Evolutionary conservation across 2,329 filamentous ascomycete genomes (phyloP), one percentile per base, ranked within the genome.

Genomic region (Cercospora sojina): DNA sequence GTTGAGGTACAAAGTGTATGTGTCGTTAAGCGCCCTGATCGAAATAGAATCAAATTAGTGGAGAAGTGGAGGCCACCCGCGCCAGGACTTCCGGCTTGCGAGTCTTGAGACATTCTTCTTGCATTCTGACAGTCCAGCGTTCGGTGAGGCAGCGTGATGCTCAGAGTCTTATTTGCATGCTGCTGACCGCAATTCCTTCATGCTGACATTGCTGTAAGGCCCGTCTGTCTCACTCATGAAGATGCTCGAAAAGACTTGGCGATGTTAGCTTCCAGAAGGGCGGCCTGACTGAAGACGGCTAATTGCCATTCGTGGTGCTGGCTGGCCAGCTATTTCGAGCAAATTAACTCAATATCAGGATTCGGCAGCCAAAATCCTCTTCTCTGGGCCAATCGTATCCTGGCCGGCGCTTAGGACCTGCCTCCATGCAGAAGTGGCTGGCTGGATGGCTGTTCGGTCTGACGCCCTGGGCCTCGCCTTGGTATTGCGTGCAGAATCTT

Each of bases 41-140:
- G 61, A 66, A 70, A 70, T 68, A 70, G 66, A 64, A 66, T 59
- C 35, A 58, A 59, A 70, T 62, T 67, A 64, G 63, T 68, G 63
- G 63, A 61, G 58, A 65, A 63, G 56, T n/a, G 38, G 53, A 31
- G 38, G 53, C 41, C 18, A 29, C 51, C 31, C 53, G 38, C 20
- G 41, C 25, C 31, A 23, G 51, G 29, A 29, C 35, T 65, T 41
- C 32, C 38, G 35, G 20, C 16, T 31, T 57, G 43, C 31, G 27
- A 41, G 29, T 29, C 25, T 43, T 43, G 13, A 8, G 56, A 27
- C 10, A 1, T 41, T 18, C 32, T 25, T 18, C 32, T 32, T 49
- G 43, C 9, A 23, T 49, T 49, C 20, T 49, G 43, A 23, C 20
- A 23, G 2, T 23, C 2, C 43, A 49, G 25, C 43, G 5, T 23